Percentiles rank a stretch among this genome's conserved stretches.
These are phyloP conservation scores for Phytomonas sp. DNA, from an alignment of 208 protist species.

Conservation along the genomic window DNA sequence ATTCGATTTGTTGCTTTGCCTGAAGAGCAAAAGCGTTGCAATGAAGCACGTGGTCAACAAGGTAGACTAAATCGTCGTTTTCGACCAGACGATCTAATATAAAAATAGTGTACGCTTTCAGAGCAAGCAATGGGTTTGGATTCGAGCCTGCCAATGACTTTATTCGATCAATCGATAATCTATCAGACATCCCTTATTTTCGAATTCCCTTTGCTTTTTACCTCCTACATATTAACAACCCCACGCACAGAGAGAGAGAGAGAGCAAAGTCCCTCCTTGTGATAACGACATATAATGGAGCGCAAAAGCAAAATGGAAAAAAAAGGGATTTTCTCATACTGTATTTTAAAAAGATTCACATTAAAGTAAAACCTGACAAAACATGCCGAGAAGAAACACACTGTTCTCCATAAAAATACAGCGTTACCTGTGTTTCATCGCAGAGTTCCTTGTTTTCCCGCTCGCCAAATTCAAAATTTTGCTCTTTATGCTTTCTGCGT, in stretches of 20 bases:
- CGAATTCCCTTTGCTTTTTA: neutral
- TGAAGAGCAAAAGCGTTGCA: neutral
- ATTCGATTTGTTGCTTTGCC: neutral
- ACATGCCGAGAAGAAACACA: neutral
- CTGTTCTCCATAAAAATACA: neutral
- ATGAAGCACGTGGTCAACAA: neutral
- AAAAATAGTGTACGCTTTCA: constrained; percentile 29
- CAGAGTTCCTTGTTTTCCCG: neutral
- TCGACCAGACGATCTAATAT: neutral
- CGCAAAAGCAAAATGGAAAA: neutral
- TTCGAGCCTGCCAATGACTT: constrained; percentile 12
- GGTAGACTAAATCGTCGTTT: neutral
- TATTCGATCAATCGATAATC: constrained; percentile 5
- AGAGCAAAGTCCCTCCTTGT: neutral
- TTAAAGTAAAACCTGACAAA: neutral
- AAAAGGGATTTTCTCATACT: neutral
- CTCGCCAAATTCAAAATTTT: neutral
- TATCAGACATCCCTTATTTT: neutral
- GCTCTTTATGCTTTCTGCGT: neutral
- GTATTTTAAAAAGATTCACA: neutral
- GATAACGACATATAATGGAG: neutral
- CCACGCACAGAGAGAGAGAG: neutral
- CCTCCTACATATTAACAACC: neutral
- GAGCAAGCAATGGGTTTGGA: constrained; percentile 24
- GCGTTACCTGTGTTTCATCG: neutral